phyloP scores from a whole-genome alignment of 2,329 filamentous ascomycete genomes.

The Chrysoporthe deuterocubensis region DNA sequence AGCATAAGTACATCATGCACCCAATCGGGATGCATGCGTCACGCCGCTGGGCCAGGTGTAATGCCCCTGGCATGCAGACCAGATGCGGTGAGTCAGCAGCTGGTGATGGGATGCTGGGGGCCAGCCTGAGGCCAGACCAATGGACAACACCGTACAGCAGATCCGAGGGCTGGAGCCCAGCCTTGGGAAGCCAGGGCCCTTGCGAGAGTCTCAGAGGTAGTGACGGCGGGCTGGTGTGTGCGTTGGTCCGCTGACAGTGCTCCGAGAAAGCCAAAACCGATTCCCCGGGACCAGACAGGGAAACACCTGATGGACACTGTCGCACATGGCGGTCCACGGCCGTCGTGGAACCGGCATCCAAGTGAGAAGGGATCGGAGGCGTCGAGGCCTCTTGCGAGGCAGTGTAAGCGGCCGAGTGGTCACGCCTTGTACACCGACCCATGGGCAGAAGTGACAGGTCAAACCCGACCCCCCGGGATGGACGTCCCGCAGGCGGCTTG shows the following conservation, averaged over 20 bases:
- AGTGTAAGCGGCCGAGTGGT: background rate
- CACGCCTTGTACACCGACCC: background rate
- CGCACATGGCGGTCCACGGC: background rate
- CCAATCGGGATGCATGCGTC: background rate
- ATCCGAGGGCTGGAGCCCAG: background rate
- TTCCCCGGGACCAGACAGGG: background rate
- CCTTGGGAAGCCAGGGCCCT: background rate
- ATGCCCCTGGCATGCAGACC: background rate
- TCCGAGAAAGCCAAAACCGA: too few species aligned
- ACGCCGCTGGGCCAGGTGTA: background rate
- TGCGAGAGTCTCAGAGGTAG: background rate
- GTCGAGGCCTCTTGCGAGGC: background rate
- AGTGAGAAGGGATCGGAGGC: background rate
- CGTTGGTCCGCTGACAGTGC: background rate
- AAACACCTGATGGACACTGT: background rate
- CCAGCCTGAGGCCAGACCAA: background rate
- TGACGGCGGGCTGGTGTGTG: background rate
- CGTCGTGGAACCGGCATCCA: background rate
- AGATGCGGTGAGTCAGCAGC: conserved; percentile 5
- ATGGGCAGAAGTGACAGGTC: conserved; percentile 7
- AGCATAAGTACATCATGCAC: background rate
- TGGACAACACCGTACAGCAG: background rate
- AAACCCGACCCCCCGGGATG: background rate
- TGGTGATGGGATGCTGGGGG: background rate
- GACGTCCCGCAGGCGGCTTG: background rate